phyloP scores from a whole-genome alignment of 2,329 filamentous ascomycete genomes.

The Lachnellula willkommii region DNA sequence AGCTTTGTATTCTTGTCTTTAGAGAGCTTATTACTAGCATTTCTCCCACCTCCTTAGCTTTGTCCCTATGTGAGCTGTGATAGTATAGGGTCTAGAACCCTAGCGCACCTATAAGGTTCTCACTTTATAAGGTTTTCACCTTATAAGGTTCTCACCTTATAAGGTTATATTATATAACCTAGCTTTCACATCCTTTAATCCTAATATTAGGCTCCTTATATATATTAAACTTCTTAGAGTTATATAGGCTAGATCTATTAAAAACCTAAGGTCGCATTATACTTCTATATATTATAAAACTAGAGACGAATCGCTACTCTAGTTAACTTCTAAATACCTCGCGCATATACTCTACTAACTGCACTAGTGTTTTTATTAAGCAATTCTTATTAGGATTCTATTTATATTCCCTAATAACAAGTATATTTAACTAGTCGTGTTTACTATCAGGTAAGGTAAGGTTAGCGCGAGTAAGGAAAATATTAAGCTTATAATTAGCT shows the following conservation, averaged over 20 bases:
- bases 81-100: too few relatives aligned
- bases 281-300: conserved; percentile 19
- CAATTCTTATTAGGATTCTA: conserved; percentile 10
- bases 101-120: too few relatives aligned
- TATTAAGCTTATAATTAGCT: conserved; percentile 10
- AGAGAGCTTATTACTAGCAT: too few relatives aligned
- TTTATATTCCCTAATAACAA: conserved; percentile 12
- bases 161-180: too few relatives aligned
- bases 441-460: conserved; percentile 2
- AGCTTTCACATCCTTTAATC: too few relatives aligned
- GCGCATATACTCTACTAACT: conserved; percentile 5
- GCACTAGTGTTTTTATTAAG: conserved; percentile 14
- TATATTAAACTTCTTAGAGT: conserved; percentile 27
- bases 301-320: conserved; percentile 31
- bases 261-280: conserved; percentile 30
- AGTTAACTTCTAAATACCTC: conserved; percentile 34
- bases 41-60: too few relatives aligned
- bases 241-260: conserved; percentile 30
- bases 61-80: too few relatives aligned
- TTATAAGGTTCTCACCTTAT: too few relatives aligned
- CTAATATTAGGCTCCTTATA: conserved; percentile 21
- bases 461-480: conserved; percentile 7
- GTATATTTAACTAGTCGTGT: conserved; percentile 10
- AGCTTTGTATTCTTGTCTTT: too few relatives aligned
- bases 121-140: too few relatives aligned